Evolutionary conservation across 371 early-diverging fungal species (phyloP).

Genomic region (Lichtheimia ramosa): DNA sequence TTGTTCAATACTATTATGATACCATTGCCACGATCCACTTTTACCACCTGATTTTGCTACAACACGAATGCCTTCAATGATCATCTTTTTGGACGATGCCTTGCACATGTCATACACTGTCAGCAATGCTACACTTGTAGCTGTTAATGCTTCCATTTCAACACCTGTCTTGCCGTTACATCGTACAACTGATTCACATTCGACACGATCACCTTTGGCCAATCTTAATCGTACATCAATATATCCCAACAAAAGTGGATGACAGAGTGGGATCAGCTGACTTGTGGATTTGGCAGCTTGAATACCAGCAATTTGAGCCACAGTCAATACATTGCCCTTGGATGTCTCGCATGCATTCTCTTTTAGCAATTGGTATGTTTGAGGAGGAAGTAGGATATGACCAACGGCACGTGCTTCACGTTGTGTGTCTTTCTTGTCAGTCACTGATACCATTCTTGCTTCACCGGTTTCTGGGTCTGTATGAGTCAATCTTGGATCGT

Average conservation of each 20-base stretch:
- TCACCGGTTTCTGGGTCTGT: slow-evolving; percentile 72
- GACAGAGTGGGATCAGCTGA: slow-evolving; percentile 86
- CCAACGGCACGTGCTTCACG: slow-evolving; percentile 78
- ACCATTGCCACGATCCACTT: slow-evolving; percentile 55
- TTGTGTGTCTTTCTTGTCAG: slow-evolving; percentile 60
- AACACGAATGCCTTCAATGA: slow-evolving; percentile 64
- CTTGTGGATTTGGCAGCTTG: slow-evolving; percentile 88
- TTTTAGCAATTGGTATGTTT: slow-evolving; percentile 63
- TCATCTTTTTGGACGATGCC: slow-evolving; percentile 51
- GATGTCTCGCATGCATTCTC: slow-evolving; percentile 40
- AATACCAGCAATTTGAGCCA: slow-evolving; percentile 90
- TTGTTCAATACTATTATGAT: background rate
- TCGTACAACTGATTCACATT: slow-evolving; percentile 61
- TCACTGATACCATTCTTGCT: slow-evolving; percentile 86
- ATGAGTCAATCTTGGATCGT: slow-evolving; percentile 58
- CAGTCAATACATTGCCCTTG: slow-evolving; percentile 88
- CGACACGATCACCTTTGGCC: slow-evolving; percentile 41
- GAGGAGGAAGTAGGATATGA: slow-evolving; percentile 59
- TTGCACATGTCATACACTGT: slow-evolving; percentile 89
- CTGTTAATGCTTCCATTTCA: slow-evolving; percentile 91
- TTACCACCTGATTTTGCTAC: slow-evolving; percentile 82
- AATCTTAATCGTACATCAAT: slow-evolving; percentile 66
- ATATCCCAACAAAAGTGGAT: slow-evolving; percentile 76
- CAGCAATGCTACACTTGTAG: slow-evolving; percentile 74
- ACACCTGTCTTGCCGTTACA: slow-evolving; percentile 90